Conservation (phyloP, 331 rosid species). For the Dryas integrifolia region DNA sequence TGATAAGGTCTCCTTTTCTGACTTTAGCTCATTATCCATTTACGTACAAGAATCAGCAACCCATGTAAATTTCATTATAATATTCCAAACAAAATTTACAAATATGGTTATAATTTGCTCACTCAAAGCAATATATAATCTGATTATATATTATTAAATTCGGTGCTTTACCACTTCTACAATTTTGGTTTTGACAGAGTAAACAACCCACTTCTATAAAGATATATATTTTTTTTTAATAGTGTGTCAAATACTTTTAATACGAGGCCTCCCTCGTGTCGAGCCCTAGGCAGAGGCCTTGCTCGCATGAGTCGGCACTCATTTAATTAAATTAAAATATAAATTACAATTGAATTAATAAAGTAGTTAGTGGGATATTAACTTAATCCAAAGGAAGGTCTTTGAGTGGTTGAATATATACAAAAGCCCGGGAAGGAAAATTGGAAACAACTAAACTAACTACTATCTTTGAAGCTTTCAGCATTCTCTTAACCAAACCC, state of each 20-base stretch:
- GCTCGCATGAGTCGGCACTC: no score
- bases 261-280: no score
- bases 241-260: no score
- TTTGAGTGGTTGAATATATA: constrained; percentile 24
- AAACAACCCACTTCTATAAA: background rate
- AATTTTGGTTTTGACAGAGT: background rate
- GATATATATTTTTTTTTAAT: no score
- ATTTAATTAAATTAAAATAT: background rate
- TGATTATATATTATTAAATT: background rate
- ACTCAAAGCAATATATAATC: no score
- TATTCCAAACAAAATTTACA: no score
- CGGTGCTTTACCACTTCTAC: constrained; percentile 4
- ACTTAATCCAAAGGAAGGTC: constrained; percentile 11
- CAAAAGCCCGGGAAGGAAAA: constrained; percentile 18
- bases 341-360: background rate
- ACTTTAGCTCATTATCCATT: constrained; percentile 2
- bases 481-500: constrained; percentile 43
- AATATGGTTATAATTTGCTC: no score
- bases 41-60: background rate
- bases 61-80: no score
- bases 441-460: constrained; percentile 23
- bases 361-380: constrained; percentile 8
- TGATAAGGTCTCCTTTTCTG: constrained; percentile 20
- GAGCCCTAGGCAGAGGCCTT: no score
- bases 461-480: constrained; percentile 54